A percentile compares a stretch with the other conserved stretches of the same genome.
Conservation (phyloP, 768 basidiomycete species). For the Suillus hirtellus region DNA sequence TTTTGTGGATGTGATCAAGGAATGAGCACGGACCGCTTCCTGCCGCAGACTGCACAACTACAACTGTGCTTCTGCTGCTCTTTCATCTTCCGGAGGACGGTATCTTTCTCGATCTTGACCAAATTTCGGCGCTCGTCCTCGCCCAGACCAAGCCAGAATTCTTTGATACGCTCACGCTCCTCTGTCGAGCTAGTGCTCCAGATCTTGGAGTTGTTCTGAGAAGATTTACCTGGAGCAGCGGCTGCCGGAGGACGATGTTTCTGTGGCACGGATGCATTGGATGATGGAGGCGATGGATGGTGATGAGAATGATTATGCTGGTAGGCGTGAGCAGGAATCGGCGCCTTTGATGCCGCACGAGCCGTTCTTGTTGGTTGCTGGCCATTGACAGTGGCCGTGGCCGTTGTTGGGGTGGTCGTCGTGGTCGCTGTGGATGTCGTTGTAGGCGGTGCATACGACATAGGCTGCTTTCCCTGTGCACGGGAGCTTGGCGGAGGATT, state of each 20-base stretch:
- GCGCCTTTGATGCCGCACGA: slow-evolving; percentile 59
- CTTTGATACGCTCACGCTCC: slow-evolving; percentile 96
- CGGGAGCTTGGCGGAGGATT: slow-evolving; percentile 70
- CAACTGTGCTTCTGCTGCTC: slow-evolving; percentile 98
- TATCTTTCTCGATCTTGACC: slow-evolving; percentile 98
- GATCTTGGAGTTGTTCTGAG: slow-evolving; percentile 72
- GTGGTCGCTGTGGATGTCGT: slow-evolving; percentile 16
- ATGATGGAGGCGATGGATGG: slow-evolving; percentile 47
- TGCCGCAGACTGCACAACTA: slow-evolving; percentile 92
- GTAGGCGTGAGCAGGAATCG: slow-evolving; percentile 51
- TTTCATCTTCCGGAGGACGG: slow-evolving; percentile 98
- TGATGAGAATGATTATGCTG: slow-evolving; percentile 52
- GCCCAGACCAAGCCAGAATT: slow-evolving; percentile 94
- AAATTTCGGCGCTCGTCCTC: slow-evolving; percentile 90
- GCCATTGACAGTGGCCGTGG: slow-evolving; percentile 27
- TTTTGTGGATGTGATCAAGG: slow-evolving; percentile 22
- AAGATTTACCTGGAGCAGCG: slow-evolving; percentile 25
- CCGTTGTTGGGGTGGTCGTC: slow-evolving; percentile 37
- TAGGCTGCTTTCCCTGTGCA: slow-evolving; percentile 91
- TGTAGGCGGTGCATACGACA: slow-evolving; percentile 57
- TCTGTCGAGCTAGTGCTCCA: slow-evolving; percentile 92
- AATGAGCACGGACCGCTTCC: slow-evolving; percentile 80
- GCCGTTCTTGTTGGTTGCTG: slow-evolving; percentile 40
- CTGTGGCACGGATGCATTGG: slow-evolving; percentile 34
- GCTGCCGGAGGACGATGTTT: slow-evolving; percentile 31